A percentile compares a stretch with the other conserved stretches of the same genome.
phyloP scores from a whole-genome alignment of 768 basidiomycete species.

The Lactifluus subvellereus region DNA sequence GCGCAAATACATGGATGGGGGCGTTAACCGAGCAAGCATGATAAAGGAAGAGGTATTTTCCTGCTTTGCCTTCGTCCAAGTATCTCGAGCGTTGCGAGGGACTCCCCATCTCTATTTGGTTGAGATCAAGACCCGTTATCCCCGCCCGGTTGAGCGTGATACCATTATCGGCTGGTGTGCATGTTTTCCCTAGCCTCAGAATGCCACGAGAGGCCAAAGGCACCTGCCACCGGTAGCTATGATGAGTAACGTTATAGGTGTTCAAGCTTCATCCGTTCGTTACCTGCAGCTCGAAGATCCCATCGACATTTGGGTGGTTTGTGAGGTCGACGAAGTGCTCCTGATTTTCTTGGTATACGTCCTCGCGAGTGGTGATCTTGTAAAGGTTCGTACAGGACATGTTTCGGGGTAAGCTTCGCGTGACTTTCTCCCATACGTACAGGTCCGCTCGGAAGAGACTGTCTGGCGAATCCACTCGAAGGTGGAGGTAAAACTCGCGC shows the following conservation, averaged over 20 bases:
- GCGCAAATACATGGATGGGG: constrained; percentile 78
- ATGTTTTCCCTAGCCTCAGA: constrained; percentile 79
- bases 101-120: constrained; percentile 64
- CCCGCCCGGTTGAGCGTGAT: constrained; percentile 80
- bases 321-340: constrained; percentile 90
- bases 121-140: constrained; percentile 74
- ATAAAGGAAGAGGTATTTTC: constrained; percentile 83
- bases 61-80: constrained; percentile 59
- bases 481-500: constrained; percentile 89
- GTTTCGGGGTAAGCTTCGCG: constrained; percentile 73
- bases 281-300: constrained; percentile 91
- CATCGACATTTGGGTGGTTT: constrained; percentile 92
- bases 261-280: background rate
- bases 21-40: constrained; percentile 72
- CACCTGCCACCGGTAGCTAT: constrained; percentile 42
- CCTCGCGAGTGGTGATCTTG: constrained; percentile 77
- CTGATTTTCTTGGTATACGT: constrained; percentile 74
- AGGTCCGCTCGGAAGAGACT: constrained; percentile 60
- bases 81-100: constrained; percentile 60
- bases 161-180: constrained; percentile 55
- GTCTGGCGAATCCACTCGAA: constrained; percentile 63
- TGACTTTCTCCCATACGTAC: constrained; percentile 69
- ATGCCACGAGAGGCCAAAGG: constrained; percentile 79
- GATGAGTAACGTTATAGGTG: constrained; percentile 4
- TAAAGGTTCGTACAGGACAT: constrained; percentile 74